Conservation (phyloP, 768 basidiomycete genomes). For the Pisolithus orientalis region DNA sequence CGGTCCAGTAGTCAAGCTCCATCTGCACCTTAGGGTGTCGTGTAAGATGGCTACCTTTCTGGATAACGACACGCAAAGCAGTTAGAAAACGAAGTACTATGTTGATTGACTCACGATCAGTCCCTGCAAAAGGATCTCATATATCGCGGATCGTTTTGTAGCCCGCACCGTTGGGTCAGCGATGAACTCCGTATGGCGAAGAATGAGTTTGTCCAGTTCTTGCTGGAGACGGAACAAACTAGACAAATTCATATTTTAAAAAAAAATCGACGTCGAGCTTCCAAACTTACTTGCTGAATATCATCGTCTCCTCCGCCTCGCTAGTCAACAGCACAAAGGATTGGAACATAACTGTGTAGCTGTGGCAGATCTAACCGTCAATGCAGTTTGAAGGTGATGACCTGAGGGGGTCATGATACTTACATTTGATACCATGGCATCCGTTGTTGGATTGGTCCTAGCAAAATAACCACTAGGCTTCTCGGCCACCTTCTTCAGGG, state of each 20-base stretch:
- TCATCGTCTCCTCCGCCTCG: conserved; percentile 91
- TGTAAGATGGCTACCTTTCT: conserved; percentile 64
- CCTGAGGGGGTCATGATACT: conserved; percentile 15
- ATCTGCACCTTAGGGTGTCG: conserved; percentile 82
- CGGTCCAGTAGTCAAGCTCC: conserved; percentile 83
- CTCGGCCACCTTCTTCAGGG: conserved; percentile 78
- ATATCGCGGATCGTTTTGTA: conserved; percentile 65
- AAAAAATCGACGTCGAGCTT: background rate
- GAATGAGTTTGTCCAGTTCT: conserved; percentile 73
- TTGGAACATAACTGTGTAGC: conserved; percentile 78
- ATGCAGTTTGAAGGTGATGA: background rate
- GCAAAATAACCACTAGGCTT: conserved; percentile 60
- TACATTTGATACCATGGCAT: conserved; percentile 58
- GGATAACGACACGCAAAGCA: conserved; percentile 1
- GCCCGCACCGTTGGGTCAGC: conserved; percentile 55
- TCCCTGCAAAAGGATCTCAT: conserved; percentile 69
- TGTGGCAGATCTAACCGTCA: conserved; percentile 52
- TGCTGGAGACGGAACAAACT: conserved; percentile 83
- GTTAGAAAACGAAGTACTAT: background rate
- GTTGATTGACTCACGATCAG: conserved; percentile 52
- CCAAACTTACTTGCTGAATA: conserved; percentile 77
- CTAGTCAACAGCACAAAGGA: conserved; percentile 75
- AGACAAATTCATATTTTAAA: background rate
- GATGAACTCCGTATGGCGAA: conserved; percentile 63
- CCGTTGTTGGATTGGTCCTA: conserved; percentile 57